Conservation (phyloP, 371 early-diverging fungal genomes). For the Zychaea mexicana region DNA sequence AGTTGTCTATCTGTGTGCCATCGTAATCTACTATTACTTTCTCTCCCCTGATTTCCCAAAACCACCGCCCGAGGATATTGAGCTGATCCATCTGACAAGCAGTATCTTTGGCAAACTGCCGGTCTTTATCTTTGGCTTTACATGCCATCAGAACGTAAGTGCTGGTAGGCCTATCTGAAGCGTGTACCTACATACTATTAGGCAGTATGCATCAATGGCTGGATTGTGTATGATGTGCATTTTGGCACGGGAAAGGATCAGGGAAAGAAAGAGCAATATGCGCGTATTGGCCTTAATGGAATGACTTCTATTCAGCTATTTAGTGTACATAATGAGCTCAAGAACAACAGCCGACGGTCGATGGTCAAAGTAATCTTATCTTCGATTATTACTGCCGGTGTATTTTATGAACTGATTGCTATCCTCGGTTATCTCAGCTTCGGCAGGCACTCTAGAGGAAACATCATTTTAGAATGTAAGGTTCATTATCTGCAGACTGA, state of each 20-base stretch:
- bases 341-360: conserved; percentile 70
- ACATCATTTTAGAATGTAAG: conserved; percentile 88
- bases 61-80: conserved; percentile 44
- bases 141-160: conserved; percentile 91
- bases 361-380: conserved; percentile 66
- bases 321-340: conserved; percentile 89
- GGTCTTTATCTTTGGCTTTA: conserved; percentile 98
- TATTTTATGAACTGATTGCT: conserved; percentile 89
- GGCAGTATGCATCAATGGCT: no score
- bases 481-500: background rate
- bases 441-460: conserved; percentile 83
- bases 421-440: conserved; percentile 95
- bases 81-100: conserved; percentile 55
- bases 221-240: background rate
- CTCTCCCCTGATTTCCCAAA: conserved; percentile 45
- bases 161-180: background rate
- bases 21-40: conserved; percentile 81
- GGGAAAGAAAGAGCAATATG: background rate
- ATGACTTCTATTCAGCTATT: conserved; percentile 64
- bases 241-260: background rate
- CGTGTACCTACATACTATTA: no score
- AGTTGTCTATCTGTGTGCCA: conserved; percentile 85
- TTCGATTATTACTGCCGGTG: conserved; percentile 78
- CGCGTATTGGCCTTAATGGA: no score
- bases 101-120: conserved; percentile 86